A percentile compares a stretch with the other conserved stretches of the same genome.
phyloP scores from a whole-genome alignment of 768 basidiomycete species.

The Kwoniella newhampshirensis region DNA sequence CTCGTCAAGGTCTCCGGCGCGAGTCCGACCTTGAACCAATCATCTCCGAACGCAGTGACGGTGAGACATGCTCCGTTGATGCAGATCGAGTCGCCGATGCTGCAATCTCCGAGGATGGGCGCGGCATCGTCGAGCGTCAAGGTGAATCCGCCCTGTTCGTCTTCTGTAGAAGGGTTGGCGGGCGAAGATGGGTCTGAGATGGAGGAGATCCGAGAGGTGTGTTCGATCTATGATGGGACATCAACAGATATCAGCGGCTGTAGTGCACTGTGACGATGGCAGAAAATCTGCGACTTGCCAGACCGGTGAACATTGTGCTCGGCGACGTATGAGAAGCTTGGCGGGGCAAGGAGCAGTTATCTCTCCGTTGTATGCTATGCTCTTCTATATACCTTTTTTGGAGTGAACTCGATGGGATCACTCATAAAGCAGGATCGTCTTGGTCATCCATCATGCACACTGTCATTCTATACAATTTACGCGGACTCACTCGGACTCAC shows the following conservation, averaged over 20 bases:
- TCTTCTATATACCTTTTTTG: too few relatives aligned
- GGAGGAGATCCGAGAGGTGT: conserved; percentile 67
- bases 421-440: too few relatives aligned
- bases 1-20: conserved; percentile 90
- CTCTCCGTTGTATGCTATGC: too few relatives aligned
- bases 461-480: too few relatives aligned
- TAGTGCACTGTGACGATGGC: too few relatives aligned
- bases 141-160: conserved; percentile 66
- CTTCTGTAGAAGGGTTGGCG: conserved; percentile 60
- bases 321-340: neutral
- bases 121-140: conserved; percentile 71
- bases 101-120: conserved; percentile 80
- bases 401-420: neutral
- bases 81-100: conserved; percentile 80
- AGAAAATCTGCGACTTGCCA: conserved; percentile 32
- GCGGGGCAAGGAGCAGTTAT: too few relatives aligned
- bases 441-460: too few relatives aligned
- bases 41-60: conserved; percentile 74
- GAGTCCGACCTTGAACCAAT: conserved; percentile 90
- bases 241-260: conserved; percentile 1
- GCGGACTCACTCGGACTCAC: too few relatives aligned
- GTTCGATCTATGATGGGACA: conserved; percentile 72
- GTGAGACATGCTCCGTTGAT: conserved; percentile 75
- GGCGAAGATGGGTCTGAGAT: conserved; percentile 46
- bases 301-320: conserved; percentile 48